Conservation (phyloP, 2,329 filamentous ascomycete species). For the Phaeosphaeria sp. region DNA sequence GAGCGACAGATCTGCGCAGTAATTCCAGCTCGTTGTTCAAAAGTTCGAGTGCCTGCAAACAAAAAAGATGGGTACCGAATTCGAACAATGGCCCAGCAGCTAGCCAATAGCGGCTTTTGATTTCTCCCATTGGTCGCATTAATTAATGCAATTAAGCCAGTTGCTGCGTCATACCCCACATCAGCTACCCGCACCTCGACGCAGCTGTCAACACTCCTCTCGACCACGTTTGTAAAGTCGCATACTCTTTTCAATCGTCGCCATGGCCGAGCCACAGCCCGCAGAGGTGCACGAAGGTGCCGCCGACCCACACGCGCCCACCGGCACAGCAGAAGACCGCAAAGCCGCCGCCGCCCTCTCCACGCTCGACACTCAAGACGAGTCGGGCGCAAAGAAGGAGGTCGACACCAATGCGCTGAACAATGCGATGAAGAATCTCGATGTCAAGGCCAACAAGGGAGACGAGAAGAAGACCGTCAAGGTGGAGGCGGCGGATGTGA, state of each 20-base stretch:
- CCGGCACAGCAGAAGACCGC: constrained; percentile 74
- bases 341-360: constrained; percentile 78
- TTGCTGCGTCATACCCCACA: constrained; percentile 2
- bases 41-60: neutral
- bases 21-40: neutral
- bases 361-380: constrained; percentile 66
- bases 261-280: constrained; percentile 70
- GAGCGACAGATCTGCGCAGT: neutral
- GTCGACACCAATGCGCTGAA: constrained; percentile 74
- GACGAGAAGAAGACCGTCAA: constrained; percentile 67
- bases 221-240: neutral
- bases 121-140: constrained; percentile 1
- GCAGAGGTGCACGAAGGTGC: constrained; percentile 66
- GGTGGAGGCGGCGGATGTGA: constrained; percentile 75
- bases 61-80: neutral
- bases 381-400: constrained; percentile 60
- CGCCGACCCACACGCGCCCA: constrained; percentile 53
- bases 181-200: neutral
- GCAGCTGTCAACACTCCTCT: neutral
- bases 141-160: neutral
- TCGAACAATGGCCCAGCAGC: neutral
- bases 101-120: neutral
- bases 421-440: constrained; percentile 73
- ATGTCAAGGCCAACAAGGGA: constrained; percentile 50
- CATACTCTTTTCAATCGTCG: constrained; percentile 5